Base-by-base conservation (phyloP, 1,284 basidiomycete genomes). In the Ganoderma resinaceum region DNA sequence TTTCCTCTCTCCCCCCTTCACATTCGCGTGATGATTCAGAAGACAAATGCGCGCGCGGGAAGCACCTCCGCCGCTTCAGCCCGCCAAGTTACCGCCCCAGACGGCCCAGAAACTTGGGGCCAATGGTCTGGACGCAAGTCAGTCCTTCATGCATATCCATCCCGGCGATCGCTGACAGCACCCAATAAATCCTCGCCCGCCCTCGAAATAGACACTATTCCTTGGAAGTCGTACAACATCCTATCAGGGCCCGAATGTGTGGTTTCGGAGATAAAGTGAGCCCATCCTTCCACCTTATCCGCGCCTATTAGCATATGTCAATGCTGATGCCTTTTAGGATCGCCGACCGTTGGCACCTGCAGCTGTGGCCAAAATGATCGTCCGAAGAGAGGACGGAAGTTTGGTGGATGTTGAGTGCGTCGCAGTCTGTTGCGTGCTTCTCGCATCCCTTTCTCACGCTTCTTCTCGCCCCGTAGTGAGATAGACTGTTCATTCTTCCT, bases 261-360 rank as follows among this genome's bases (percentile, higher is more conserved):
- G 95, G 95, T 4, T 96, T 97, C 80, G 95, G 95, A 63, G 95
- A 97, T 84, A 97, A 96, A 85, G 95, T 95, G 71, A 66, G 83
- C 79, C 26, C 40, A 20, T 59, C 65, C 49, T 58, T 46, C 66
- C 62, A 64, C 66, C 46, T 26, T 57, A 37, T 65, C 53, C 64
- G 37, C 62, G 46, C 62, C 52, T 55, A 55, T 33, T 55, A 59
- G 49, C 26, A 55, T 33, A 57, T 61, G 49, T 63, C 66, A 57
- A 73, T 70, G 69, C 58, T 63, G 66, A 63, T 67, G 67, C 65
- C 66, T 58, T 62, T 37, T 26, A 96, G 95, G 95, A 97, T 86
- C 91, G 95, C 70, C 86, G 95, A 68, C 95, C 95, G 0, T 84
- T 97, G 67, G 95, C 95, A 0, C 95, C 95, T 61, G 95, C 95